These are phyloP conservation scores for Davidsoniella eucalypti DNA, from an alignment of 2,329 filamentous ascomycete genomes.

Conservation along the genomic window DNA sequence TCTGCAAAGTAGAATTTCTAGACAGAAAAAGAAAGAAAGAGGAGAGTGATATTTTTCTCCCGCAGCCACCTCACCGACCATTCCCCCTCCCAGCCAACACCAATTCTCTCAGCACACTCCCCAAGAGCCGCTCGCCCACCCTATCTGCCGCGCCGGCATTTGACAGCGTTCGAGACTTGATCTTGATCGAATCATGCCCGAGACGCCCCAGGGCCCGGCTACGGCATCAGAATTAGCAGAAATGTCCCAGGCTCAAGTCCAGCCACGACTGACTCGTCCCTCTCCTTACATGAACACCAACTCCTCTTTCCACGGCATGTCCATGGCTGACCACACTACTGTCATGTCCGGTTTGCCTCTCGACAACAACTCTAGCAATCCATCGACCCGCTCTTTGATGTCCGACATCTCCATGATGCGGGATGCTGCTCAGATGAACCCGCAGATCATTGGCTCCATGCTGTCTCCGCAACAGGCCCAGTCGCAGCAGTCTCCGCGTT, in stretches of 20 bases:
- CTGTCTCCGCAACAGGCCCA: constrained; percentile 9
- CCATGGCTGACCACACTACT: constrained; percentile 7
- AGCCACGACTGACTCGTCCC: not conserved
- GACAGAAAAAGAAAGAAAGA: constrained; percentile 5
- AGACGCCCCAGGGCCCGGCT: not conserved
- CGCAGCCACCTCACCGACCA: not conserved
- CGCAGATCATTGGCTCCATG: constrained; percentile 7
- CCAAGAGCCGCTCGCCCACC: not conserved
- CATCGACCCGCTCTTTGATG: constrained; percentile 7
- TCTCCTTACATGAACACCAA: constrained; percentile 4
- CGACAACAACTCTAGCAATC: constrained; percentile 1
- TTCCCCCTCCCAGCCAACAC: not conserved
- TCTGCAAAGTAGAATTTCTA: constrained; percentile 7
- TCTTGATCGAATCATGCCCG: constrained; percentile 4
- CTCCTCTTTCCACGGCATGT: not conserved
- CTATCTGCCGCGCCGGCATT: not conserved
- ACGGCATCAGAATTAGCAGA: not conserved
- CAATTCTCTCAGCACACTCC: not conserved
- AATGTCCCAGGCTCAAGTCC: not conserved
- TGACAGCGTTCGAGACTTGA: not conserved
- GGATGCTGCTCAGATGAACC: constrained; percentile 5
- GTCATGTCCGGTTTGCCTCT: constrained; percentile 5
- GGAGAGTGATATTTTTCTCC: constrained; percentile 9
- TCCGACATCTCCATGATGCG: constrained; percentile 8
- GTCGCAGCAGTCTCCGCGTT: not conserved